Evolutionary conservation across 2,329 filamentous ascomycete species (phyloP).

Genomic region (Diaporthe vaccinii): DNA sequence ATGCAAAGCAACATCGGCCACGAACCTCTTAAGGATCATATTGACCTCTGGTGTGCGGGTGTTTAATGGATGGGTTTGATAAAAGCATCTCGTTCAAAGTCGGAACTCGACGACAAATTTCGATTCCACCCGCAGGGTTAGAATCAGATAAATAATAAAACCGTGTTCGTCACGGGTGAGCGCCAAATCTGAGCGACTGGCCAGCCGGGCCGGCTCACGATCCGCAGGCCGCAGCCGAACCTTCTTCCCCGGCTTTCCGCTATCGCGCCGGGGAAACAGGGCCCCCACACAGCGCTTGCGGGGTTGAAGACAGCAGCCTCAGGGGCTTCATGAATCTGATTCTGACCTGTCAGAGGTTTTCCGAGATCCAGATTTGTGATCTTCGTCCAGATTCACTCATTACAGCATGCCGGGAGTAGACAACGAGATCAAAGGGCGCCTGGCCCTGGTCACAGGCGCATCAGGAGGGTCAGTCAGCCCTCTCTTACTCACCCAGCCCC

Average conservation of each 20-base stretch:
- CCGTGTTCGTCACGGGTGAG: neutral
- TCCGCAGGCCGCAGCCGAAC: conserved; percentile 6
- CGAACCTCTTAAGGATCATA: neutral
- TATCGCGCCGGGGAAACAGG: conserved; percentile 30
- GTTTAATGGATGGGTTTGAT: neutral
- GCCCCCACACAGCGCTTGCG: conserved; percentile 9
- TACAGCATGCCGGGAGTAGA: conserved; percentile 44
- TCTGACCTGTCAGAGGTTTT: conserved; percentile 10
- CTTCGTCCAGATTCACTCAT: neutral
- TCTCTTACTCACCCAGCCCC: neutral
- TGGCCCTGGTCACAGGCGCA: conserved; percentile 72
- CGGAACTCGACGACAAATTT: no score
- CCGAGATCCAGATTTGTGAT: no score
- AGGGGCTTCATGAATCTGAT: neutral
- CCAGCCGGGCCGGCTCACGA: conserved; percentile 12
- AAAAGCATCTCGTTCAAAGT: neutral
- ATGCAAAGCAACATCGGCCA: neutral
- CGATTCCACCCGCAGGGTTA: neutral
- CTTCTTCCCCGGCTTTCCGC: conserved; percentile 19
- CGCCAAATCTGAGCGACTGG: neutral
- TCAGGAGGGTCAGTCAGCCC: conserved; percentile 66
- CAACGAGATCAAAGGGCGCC: conserved; percentile 64
- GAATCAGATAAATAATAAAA: neutral
- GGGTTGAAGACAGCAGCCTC: neutral
- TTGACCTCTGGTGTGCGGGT: neutral